Conservation (phyloP, 2,329 filamentous ascomycete species). For the Alternaria arbusti region DNA sequence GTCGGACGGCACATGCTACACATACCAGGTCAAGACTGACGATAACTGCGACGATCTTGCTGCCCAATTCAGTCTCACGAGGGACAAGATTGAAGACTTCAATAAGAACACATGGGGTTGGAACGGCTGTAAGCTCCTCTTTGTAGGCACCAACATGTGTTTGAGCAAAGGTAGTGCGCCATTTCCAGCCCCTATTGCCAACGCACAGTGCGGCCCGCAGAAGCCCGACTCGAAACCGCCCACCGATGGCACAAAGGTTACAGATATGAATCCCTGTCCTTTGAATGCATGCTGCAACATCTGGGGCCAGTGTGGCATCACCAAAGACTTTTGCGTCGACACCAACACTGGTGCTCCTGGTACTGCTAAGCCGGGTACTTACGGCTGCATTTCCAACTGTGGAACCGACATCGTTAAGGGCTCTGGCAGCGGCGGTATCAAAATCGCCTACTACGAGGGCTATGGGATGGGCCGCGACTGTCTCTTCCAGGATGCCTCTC, state of each 20-base stretch:
- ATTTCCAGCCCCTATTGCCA: conserved; percentile 30
- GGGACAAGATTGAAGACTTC: conserved; percentile 3
- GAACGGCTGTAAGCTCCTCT: conserved; percentile 19
- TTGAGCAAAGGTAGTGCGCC: conserved; percentile 13
- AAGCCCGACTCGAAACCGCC: conserved; percentile 48
- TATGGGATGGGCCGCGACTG: conserved; percentile 16
- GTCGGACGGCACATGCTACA: conserved; percentile 8
- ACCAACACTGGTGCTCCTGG: conserved; percentile 8
- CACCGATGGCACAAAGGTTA: conserved; percentile 33
- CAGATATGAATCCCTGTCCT: conserved; percentile 23
- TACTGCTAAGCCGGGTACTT: conserved; percentile 9
- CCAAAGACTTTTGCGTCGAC: conserved; percentile 19
- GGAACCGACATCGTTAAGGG: conserved; percentile 22
- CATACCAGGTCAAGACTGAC: conserved; percentile 4
- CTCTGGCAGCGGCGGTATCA: neutral
- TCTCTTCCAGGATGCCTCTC: conserved; percentile 8
- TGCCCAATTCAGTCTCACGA: neutral
- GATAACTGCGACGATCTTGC: conserved; percentile 17
- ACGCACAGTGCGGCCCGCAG: conserved; percentile 56
- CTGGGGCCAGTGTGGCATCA: conserved; percentile 26
- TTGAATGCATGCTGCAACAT: conserved; percentile 27
- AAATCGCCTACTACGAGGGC: conserved; percentile 20
- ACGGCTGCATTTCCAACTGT: conserved; percentile 23
- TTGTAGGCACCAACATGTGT: conserved; percentile 10
- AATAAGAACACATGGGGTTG: conserved; percentile 25